A percentile compares a stretch with the other conserved stretches of the same genome.
phyloP scores from a whole-genome alignment of 2,329 filamentous ascomycete species.

The Alternaria brassicae region DNA sequence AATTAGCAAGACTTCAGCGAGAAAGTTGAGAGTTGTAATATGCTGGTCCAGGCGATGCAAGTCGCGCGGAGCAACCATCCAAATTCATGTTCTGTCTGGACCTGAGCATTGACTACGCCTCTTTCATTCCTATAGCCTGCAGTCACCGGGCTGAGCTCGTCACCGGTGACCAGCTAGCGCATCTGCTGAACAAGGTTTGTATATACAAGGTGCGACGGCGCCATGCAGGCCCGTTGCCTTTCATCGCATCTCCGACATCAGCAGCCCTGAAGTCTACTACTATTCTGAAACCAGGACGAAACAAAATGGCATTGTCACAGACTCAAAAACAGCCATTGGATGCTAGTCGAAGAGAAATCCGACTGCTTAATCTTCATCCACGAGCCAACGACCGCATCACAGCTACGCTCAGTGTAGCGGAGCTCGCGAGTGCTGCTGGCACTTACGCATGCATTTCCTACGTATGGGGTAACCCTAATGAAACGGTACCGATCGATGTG shows the following conservation, averaged over 20 bases:
- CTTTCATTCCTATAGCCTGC: background rate
- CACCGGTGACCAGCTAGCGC: background rate
- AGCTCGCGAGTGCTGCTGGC: background rate
- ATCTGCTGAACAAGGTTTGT: background rate
- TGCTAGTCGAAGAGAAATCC: background rate
- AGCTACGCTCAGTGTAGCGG: background rate
- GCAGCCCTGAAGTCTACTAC: background rate
- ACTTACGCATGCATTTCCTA: slow-evolving; percentile 11
- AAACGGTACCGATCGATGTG: background rate
- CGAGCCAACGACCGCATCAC: background rate
- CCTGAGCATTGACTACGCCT: background rate
- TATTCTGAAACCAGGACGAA: background rate
- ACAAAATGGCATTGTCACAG: background rate
- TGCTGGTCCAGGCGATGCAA: background rate
- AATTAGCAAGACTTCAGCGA: background rate
- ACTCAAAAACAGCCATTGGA: background rate
- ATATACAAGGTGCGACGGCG: background rate
- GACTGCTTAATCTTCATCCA: background rate
- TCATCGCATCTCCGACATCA: background rate
- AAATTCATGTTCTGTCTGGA: background rate
- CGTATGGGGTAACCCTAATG: slow-evolving; percentile 3
- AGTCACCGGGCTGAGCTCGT: background rate
- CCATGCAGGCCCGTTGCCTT: background rate
- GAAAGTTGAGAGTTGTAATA: background rate
- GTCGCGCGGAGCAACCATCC: background rate